Conservation (phyloP, 73 alveolate species). For the Durusdinium trenchii region DNA sequence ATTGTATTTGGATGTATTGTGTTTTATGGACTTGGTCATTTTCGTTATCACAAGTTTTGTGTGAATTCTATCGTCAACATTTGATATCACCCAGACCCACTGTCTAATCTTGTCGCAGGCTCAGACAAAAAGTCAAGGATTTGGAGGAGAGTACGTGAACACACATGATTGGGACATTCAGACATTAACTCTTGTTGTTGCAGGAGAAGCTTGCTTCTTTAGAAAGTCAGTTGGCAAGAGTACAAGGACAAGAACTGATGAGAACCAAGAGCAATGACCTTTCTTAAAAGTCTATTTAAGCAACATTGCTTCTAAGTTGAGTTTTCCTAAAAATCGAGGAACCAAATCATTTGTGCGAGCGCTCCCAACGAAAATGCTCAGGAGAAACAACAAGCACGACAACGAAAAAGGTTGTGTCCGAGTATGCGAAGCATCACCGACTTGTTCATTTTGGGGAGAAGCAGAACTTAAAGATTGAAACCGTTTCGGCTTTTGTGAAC, state of each 20-base stretch:
- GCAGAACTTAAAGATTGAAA: not conserved
- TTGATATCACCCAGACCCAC: too few species aligned
- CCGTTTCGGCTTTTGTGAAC: not conserved
- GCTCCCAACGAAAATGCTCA: not conserved
- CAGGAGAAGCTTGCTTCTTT: constrained; percentile 50
- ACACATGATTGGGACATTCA: not conserved
- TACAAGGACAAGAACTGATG: not conserved
- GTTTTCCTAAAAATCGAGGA: too few species aligned
- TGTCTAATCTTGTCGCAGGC: not conserved
- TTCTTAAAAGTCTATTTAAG: too few species aligned
- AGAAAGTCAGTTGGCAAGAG: not conserved
- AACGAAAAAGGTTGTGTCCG: constrained; percentile 86
- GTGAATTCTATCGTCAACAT: too few species aligned
- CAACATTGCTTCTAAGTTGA: too few species aligned
- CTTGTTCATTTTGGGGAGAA: not conserved
- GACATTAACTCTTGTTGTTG: not conserved
- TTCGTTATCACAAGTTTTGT: too few species aligned
- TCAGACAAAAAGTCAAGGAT: constrained; percentile 46
- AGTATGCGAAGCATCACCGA: constrained; percentile 74
- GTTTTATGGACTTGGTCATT: too few species aligned
- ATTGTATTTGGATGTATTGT: too few species aligned
- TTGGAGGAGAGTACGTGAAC: not conserved
- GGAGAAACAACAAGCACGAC: constrained; percentile 63
- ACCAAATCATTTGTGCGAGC: too few species aligned
- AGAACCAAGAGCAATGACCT: not conserved